Percentiles rank a stretch among this genome's conserved stretches.
Conservation (phyloP, 768 basidiomycete species). For the Tulasnella sp. region DNA sequence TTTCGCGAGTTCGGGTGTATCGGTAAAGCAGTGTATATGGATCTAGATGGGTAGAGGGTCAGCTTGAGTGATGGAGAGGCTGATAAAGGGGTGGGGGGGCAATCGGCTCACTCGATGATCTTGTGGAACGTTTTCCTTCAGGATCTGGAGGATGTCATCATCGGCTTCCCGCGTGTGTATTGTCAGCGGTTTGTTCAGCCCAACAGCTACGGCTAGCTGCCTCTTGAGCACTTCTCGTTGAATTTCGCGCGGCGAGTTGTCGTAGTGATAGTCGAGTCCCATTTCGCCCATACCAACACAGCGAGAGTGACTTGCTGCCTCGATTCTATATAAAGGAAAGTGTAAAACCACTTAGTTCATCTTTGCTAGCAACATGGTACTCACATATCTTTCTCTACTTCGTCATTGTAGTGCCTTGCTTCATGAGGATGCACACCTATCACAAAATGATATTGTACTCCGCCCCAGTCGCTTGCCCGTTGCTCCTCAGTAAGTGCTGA, state of each 20-base stretch:
- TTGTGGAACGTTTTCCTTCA: slow-evolving; percentile 70
- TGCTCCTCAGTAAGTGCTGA: slow-evolving; percentile 54
- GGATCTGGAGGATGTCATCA: slow-evolving; percentile 69
- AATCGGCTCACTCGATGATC: slow-evolving; percentile 53
- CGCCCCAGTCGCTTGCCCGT: slow-evolving; percentile 55
- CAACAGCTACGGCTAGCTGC: slow-evolving; percentile 65
- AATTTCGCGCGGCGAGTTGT: slow-evolving; percentile 63
- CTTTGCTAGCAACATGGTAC: slow-evolving; percentile 31
- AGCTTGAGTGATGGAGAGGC: neutral
- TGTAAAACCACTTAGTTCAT: neutral
- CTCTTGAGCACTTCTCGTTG: slow-evolving; percentile 63
- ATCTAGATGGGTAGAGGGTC: slow-evolving; percentile 46
- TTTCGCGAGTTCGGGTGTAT: slow-evolving; percentile 67
- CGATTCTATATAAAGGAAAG: slow-evolving; percentile 43
- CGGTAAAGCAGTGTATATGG: slow-evolving; percentile 86
- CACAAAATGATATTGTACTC: slow-evolving; percentile 75
- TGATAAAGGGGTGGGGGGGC: neutral
- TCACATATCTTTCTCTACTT: slow-evolving; percentile 64
- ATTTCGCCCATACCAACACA: slow-evolving; percentile 90
- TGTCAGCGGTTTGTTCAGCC: slow-evolving; percentile 69
- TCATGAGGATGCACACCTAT: slow-evolving; percentile 54
- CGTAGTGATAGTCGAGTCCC: slow-evolving; percentile 79
- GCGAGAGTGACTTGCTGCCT: slow-evolving; percentile 72
- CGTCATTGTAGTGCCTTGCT: slow-evolving; percentile 62
- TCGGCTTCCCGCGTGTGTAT: slow-evolving; percentile 87